phyloP scores from a whole-genome alignment of 1,284 basidiomycete species.

The Fistulinella staudtii region DNA sequence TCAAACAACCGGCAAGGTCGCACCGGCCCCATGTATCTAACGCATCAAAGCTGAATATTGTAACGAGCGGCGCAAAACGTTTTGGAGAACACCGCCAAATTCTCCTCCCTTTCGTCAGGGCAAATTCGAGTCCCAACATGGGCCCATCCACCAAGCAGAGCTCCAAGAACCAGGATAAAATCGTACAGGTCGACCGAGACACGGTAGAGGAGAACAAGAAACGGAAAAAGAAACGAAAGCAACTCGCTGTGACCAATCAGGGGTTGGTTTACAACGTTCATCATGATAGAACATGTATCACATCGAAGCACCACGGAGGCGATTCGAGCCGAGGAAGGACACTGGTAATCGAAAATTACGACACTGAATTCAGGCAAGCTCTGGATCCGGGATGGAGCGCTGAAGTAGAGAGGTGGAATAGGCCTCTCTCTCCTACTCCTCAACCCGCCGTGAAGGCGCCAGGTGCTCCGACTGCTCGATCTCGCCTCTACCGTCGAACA shows the following conservation, averaged over 20 bases:
- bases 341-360: slow-evolving; percentile 37
- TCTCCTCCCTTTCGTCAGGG: slow-evolving; percentile 30
- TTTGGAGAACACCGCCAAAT: slow-evolving; percentile 38
- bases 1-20: slow-evolving; percentile 3
- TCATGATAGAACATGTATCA: slow-evolving; percentile 25
- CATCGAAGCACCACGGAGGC: slow-evolving; percentile 22
- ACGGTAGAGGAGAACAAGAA: slow-evolving; percentile 6
- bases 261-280: slow-evolving; percentile 23
- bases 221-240: slow-evolving; percentile 14
- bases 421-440: slow-evolving; percentile 15
- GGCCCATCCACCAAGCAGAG: slow-evolving; percentile 5
- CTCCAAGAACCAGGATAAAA: slow-evolving; percentile 5
- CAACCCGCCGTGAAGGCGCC: slow-evolving; percentile 7
- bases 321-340: slow-evolving; percentile 3
- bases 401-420: slow-evolving; percentile 34
- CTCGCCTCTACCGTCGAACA: slow-evolving; percentile 17
- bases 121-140: slow-evolving; percentile 5
- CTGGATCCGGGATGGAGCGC: slow-evolving; percentile 40
- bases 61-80: slow-evolving; percentile 35
- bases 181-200: slow-evolving; percentile 2
- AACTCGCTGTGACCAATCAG: slow-evolving; percentile 3
- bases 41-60: slow-evolving; percentile 31
- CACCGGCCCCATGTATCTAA: slow-evolving; percentile 10
- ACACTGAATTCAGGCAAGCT: slow-evolving; percentile 41
- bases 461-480: slow-evolving; percentile 3